phyloP scores from a whole-genome alignment of 192 early-diverging fungal species.

The Allomyces arbusculus region DNA sequence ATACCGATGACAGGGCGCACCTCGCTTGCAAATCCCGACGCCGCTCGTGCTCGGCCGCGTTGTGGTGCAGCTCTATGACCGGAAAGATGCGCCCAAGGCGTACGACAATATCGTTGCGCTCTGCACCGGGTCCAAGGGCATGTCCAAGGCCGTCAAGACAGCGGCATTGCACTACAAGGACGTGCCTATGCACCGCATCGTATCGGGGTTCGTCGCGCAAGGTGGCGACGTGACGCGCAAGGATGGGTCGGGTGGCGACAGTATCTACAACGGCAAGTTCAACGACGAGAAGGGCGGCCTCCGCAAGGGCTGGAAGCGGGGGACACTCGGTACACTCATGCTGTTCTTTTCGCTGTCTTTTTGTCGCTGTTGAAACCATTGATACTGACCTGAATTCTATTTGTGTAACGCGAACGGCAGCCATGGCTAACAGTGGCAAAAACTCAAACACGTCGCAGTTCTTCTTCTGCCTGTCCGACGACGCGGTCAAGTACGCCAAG shows the following conservation, averaged over 20 bases:
- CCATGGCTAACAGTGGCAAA: slow-evolving; percentile 40
- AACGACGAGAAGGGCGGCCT: slow-evolving; percentile 29
- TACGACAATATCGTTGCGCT: slow-evolving; percentile 14
- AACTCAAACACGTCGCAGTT: slow-evolving; percentile 46
- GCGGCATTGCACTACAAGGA: slow-evolving; percentile 9
- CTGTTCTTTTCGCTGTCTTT: no score
- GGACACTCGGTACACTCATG: slow-evolving; percentile 2
- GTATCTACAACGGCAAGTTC: slow-evolving; percentile 36
- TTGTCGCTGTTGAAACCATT: no score
- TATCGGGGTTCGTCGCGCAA: slow-evolving; percentile 14
- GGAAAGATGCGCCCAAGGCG: slow-evolving; percentile 13
- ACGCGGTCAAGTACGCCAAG: slow-evolving; percentile 12
- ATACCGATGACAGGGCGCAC: not conserved
- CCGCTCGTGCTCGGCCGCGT: slow-evolving; percentile 10
- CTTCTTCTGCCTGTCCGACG: slow-evolving; percentile 16
- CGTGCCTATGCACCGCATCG: slow-evolving; percentile 13
- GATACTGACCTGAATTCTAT: no score
- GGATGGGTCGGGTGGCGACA: slow-evolving; percentile 30
- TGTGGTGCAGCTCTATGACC: slow-evolving; percentile 8
- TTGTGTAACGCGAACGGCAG: not conserved
- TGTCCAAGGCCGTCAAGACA: slow-evolving; percentile 16
- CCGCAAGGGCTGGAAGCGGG: slow-evolving; percentile 6
- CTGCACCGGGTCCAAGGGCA: slow-evolving; percentile 10
- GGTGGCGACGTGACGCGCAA: slow-evolving; percentile 21
- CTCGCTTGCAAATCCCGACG: slow-evolving; percentile 4